Conservation (phyloP, 192 early-diverging fungal genomes). For the Lobosporangium transversale region DNA sequence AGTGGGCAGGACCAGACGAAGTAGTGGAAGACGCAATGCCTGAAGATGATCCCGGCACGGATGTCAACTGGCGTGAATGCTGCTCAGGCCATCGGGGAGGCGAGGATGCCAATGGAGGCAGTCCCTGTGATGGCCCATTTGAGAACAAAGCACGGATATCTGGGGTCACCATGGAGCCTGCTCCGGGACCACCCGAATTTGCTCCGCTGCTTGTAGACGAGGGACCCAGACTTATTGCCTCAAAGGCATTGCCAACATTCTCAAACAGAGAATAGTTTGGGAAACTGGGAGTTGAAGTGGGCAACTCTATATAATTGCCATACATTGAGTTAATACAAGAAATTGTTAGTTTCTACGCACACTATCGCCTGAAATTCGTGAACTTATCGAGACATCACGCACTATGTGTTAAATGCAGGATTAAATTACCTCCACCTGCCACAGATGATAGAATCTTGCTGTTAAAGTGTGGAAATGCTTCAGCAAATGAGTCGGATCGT, state of each 20-base stretch:
- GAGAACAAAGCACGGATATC: conserved; percentile 40
- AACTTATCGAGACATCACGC: background rate
- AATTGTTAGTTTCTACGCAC: background rate
- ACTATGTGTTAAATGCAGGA: background rate
- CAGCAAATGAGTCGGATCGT: conserved; percentile 62
- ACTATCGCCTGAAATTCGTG: background rate
- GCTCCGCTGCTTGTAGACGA: conserved; percentile 3
- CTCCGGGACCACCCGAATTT: background rate
- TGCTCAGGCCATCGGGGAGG: conserved; percentile 51
- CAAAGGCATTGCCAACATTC: conserved; percentile 41
- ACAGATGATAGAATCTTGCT: conserved; percentile 72
- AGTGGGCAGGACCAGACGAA: conserved; percentile 9
- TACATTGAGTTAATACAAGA: background rate
- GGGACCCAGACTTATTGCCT: conserved; percentile 12
- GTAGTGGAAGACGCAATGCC: background rate
- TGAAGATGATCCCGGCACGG: conserved; percentile 16
- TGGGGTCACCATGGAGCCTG: conserved; percentile 35
- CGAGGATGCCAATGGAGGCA: conserved; percentile 26
- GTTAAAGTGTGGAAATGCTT: conserved; percentile 80
- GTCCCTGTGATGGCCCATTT: conserved; percentile 19
- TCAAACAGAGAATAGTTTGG: conserved; percentile 46
- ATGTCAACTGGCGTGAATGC: conserved; percentile 28
- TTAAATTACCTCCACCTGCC: conserved; percentile 26
- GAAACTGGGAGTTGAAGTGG: conserved; percentile 20
- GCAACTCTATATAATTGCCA: background rate